Conservation (phyloP, 305 asterid species). For the Fraxinus greggii region DNA sequence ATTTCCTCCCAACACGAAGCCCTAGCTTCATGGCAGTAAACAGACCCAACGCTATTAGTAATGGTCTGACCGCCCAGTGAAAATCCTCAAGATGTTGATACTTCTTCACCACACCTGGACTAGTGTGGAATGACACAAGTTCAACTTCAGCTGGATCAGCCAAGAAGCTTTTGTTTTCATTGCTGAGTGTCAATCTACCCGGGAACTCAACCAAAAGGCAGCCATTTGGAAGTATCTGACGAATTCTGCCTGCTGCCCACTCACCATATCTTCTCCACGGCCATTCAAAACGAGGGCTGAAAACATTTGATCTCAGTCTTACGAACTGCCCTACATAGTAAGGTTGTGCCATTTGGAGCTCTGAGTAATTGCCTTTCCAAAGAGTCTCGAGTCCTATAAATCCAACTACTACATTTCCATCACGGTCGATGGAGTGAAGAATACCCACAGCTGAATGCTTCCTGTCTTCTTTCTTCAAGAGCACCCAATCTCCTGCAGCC, state of each 20-base stretch:
- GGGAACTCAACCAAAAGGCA: constrained; percentile 76
- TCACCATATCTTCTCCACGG: constrained; percentile 62
- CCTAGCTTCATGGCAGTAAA: constrained; percentile 79
- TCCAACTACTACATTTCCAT: constrained; percentile 65
- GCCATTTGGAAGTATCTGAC: constrained; percentile 72
- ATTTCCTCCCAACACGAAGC: constrained; percentile 54
- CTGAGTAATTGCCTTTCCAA: constrained; percentile 68
- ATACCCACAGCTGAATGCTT: constrained; percentile 76
- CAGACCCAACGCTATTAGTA: constrained; percentile 67
- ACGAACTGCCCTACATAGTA: constrained; percentile 69
- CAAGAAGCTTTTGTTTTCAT: constrained; percentile 42
- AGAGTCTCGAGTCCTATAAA: constrained; percentile 71
- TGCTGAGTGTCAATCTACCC: constrained; percentile 47
- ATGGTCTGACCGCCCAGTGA: constrained; percentile 91
- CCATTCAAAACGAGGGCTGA: constrained; percentile 80
- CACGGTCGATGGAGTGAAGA: constrained; percentile 62
- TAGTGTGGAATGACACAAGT: constrained; percentile 57
- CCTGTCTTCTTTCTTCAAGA: constrained; percentile 61
- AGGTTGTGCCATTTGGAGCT: constrained; percentile 84
- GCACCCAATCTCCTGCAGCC: constrained; percentile 90
- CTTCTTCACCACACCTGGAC: constrained; percentile 60
- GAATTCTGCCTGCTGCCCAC: constrained; percentile 68
- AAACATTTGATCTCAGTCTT: constrained; percentile 51
- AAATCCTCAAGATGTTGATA: constrained; percentile 89
- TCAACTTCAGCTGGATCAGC: constrained; percentile 88